phyloP scores from a whole-genome alignment of 2,329 filamentous ascomycete genomes.

The Apiospora kogelbergensis region DNA sequence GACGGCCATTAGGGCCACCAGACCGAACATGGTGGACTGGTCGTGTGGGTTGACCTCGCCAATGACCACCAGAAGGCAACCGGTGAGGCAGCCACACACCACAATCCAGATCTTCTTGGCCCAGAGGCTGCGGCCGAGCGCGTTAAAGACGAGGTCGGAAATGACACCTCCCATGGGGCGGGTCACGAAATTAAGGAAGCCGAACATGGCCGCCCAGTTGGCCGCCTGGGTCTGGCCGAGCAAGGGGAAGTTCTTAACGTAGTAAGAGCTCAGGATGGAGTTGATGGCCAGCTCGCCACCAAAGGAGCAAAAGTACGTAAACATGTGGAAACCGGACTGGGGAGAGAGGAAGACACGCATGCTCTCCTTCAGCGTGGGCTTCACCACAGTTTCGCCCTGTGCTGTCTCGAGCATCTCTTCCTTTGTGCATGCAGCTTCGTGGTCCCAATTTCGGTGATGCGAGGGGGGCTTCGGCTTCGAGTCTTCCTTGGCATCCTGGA shows the following conservation, averaged over 20 bases:
- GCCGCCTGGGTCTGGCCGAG: constrained; percentile 56
- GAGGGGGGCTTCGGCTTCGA: constrained; percentile 39
- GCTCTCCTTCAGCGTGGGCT: constrained; percentile 54
- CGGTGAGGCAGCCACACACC: constrained; percentile 60
- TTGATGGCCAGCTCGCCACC: constrained; percentile 64
- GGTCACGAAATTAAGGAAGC: constrained; percentile 69
- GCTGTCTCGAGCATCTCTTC: constrained; percentile 55
- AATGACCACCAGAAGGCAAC: constrained; percentile 60
- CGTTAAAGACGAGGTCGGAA: constrained; percentile 49
- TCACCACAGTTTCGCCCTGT: constrained; percentile 50
- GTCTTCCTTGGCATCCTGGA: constrained; percentile 42
- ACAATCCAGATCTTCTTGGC: constrained; percentile 59
- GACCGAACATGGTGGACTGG: constrained; percentile 68
- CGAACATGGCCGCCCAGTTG: constrained; percentile 72
- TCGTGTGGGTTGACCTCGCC: constrained; percentile 63
- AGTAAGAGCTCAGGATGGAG: constrained; percentile 58
- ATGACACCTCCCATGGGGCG: constrained; percentile 65
- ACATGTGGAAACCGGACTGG: constrained; percentile 55
- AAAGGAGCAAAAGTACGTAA: constrained; percentile 64
- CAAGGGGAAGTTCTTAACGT: constrained; percentile 58
- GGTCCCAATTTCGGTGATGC: constrained; percentile 30
- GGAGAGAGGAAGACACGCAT: constrained; percentile 47
- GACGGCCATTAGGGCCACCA: constrained; percentile 74
- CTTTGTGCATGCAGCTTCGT: constrained; percentile 48
- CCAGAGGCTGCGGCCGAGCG: constrained; percentile 38